A percentile compares a stretch with the other conserved stretches of the same genome.
Evolutionary conservation across 2,329 filamentous ascomycete genomes (phyloP).

Genomic region (Trichoderma sp.): DNA sequence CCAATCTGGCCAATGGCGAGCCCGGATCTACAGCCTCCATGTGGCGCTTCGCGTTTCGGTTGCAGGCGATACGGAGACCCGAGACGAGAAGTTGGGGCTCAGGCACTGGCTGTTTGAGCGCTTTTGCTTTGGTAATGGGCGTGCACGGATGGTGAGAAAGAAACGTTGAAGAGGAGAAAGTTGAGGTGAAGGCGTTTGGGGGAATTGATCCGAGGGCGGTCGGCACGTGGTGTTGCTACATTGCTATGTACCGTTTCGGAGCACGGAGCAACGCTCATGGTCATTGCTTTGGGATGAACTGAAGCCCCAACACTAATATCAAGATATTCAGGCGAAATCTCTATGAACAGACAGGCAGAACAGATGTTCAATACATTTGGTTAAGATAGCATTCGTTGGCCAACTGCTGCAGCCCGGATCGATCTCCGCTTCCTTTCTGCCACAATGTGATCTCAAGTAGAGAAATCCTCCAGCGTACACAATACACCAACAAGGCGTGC

Average conservation of each 20-base stretch:
- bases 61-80: conserved; percentile 15
- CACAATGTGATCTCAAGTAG: too few species aligned
- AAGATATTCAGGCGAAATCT: background rate
- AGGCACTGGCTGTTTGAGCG: conserved; percentile 19
- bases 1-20: conserved; percentile 8
- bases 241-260: background rate
- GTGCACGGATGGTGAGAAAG: background rate
- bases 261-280: background rate
- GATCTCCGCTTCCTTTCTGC: background rate
- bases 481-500: background rate
- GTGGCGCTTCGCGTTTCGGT: conserved; percentile 20
- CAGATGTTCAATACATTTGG: background rate
- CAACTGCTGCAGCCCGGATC: background rate
- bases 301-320: background rate
- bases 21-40: conserved; percentile 6
- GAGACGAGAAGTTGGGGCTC: conserved; percentile 1
- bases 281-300: background rate
- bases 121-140: background rate
- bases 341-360: background rate
- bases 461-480: background rate
- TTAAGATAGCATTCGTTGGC: background rate
- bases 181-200: background rate
- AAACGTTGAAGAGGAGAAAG: background rate
- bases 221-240: background rate
- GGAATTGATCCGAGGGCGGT: background rate